Evolutionary conservation across 108 stramenopile species (phyloP).

Genomic region (Tribonema minus): DNA sequence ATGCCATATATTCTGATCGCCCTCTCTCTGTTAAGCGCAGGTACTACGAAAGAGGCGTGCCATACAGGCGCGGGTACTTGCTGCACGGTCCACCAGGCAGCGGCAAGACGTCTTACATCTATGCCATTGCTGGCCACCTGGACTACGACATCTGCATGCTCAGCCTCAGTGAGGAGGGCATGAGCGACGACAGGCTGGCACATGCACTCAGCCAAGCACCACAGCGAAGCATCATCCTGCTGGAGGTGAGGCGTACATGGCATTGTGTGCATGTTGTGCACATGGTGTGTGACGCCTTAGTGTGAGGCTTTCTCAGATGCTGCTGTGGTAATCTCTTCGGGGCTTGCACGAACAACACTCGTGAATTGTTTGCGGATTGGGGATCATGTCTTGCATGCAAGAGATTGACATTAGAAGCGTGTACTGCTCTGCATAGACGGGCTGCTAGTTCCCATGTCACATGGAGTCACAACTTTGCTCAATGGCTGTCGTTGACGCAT

Average conservation of each 20-base stretch:
- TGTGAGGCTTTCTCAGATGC: no score
- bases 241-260: neutral
- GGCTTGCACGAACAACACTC: no score
- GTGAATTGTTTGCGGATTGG: no score
- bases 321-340: no score
- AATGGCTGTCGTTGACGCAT: no score
- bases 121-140: conserved; percentile 23
- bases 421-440: no score
- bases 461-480: no score
- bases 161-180: conserved; percentile 14
- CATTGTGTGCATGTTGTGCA: conserved; percentile 6
- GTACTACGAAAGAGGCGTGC: conserved; percentile 11
- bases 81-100: conserved; percentile 33
- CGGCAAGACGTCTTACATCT: conserved; percentile 19
- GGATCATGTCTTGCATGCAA: no score
- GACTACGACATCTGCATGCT: conserved; percentile 34
- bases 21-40: neutral
- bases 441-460: no score
- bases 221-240: neutral
- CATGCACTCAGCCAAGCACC: conserved; percentile 17
- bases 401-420: no score
- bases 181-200: conserved; percentile 35
- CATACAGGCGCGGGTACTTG: conserved; percentile 30
- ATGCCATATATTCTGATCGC: no score
- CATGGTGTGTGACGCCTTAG: no score